Base-by-base conservation (phyloP, 768 basidiomycete genomes). In the Leccinum variicolor region DNA sequence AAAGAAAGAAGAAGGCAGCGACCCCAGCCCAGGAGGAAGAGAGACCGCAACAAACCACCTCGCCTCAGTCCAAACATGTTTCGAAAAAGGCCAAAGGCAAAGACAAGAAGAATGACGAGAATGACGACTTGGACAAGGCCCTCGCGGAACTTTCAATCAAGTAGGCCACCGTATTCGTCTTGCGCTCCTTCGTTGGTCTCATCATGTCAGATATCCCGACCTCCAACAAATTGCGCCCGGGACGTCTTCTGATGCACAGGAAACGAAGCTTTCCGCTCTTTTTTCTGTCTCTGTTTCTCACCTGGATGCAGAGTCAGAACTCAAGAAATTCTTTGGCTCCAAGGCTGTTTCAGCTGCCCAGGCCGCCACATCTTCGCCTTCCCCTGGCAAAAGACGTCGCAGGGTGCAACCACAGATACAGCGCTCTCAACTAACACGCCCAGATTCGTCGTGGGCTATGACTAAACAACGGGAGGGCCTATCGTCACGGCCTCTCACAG, bases 291-390 rank as follows among this genome's bases (percentile, higher is more conserved):
- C 91, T 1, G 77, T 87, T 1, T 77, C 87, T 41, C 81, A 92
- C 64, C 84, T 99, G 15, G 94, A 98, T 61, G 79, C 86, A 11
- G 94, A 96, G 58, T 88, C 89, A 0, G 97, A 99, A 69, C 83
- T 98, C 74, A 86, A 90, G 55, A 88, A 86, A 61, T 96, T 98
- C 79, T 99, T 99, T 68, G 96, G 96, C 2, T 82, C 91, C 19
- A 90, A 87, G 66, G 94, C 97, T 56, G 82, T 98, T 9, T 77
- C 79, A n/a, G 84, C 87, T 2, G 80, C 78, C 28, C 83, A 82
- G 70, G 70, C 72, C 19, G 62, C 72, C 13, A 63, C 64, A 3
- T 54, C 75, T 4, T 62, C 77, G 1, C 56, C 79, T 3, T 68
- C 76, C 1, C 69, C 78, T 3, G 54, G 69, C 1, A 68, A 73